These are phyloP conservation scores for Pelargonium nanum DNA, from an alignment of 345 rosid genomes.

Conservation along the genomic window DNA sequence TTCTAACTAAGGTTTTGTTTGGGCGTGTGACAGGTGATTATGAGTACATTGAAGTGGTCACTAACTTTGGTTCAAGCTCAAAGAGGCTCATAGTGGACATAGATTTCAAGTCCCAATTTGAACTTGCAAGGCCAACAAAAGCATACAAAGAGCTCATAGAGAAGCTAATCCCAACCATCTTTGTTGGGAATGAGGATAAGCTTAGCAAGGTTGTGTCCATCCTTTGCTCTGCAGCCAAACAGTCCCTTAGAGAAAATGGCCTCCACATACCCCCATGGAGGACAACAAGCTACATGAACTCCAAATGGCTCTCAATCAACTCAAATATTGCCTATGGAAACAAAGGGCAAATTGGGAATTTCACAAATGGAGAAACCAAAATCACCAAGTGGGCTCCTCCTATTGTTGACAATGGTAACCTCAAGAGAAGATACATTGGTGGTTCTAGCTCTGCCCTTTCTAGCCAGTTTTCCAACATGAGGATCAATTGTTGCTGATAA, in stretches of 20 bases:
- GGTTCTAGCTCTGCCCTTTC: conserved; percentile 36
- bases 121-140: conserved; percentile 46
- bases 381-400: conserved; percentile 17
- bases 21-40: too few relatives aligned
- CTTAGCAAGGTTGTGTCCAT: conserved; percentile 26
- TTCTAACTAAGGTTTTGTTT: too few relatives aligned
- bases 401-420: conserved; percentile 13
- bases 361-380: too few relatives aligned
- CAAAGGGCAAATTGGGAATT: too few relatives aligned
- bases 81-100: conserved; percentile 40
- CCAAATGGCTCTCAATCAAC: conserved; percentile 43
- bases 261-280: conserved; percentile 62
- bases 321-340: too few relatives aligned
- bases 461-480: conserved; percentile 30
- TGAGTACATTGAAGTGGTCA: conserved; percentile 29
- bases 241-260: conserved; percentile 37
- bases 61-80: neutral
- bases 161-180: conserved; percentile 32
- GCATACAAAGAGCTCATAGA: conserved; percentile 29
- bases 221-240: conserved; percentile 41
- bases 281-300: conserved; percentile 35
- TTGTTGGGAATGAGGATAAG: conserved; percentile 35
- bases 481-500: conserved; percentile 32
- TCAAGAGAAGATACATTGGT: conserved; percentile 12
- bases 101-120: conserved; percentile 54